These are phyloP conservation scores for Viola odorata DNA, from an alignment of 345 rosid species.

Conservation along the genomic window DNA sequence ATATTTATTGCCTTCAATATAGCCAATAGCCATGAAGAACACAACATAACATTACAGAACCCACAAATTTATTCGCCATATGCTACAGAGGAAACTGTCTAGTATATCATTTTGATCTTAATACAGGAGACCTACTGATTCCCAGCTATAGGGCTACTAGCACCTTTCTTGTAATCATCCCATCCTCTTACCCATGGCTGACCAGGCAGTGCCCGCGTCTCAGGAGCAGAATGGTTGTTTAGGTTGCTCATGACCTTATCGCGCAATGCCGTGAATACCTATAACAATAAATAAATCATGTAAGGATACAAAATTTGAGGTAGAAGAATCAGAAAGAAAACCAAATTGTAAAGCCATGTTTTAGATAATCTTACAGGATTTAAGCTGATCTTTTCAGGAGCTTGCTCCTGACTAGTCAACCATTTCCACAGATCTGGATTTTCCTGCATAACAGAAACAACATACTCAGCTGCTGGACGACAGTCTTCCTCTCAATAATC, in stretches of 20 bases:
- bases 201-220: conserved; percentile 55
- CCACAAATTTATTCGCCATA: too few species aligned
- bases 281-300: conserved; percentile 4
- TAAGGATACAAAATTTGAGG: neutral
- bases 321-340: neutral
- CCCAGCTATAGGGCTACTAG: conserved; percentile 41
- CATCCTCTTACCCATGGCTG: conserved; percentile 75
- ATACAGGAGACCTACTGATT: conserved; percentile 38
- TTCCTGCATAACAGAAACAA: conserved; percentile 46
- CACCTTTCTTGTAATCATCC: conserved; percentile 64
- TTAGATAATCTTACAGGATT: conserved; percentile 53
- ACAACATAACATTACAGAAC: too few species aligned
- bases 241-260: conserved; percentile 63
- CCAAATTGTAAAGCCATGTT: neutral
- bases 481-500: too few species aligned
- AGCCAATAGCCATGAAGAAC: too few species aligned
- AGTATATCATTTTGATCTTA: too few species aligned
- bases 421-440: conserved; percentile 97
- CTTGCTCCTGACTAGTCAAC: conserved; percentile 82
- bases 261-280: conserved; percentile 75
- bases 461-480: too few species aligned
- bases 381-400: conserved; percentile 60
- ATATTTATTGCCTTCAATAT: too few species aligned
- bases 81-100: too few species aligned
- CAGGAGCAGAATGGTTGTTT: conserved; percentile 42